Evolutionary conservation across 1,139 yeast species (phyloP), one percentile per base, ranked within the genome.

Genomic region (Candida glucosophila): DNA sequence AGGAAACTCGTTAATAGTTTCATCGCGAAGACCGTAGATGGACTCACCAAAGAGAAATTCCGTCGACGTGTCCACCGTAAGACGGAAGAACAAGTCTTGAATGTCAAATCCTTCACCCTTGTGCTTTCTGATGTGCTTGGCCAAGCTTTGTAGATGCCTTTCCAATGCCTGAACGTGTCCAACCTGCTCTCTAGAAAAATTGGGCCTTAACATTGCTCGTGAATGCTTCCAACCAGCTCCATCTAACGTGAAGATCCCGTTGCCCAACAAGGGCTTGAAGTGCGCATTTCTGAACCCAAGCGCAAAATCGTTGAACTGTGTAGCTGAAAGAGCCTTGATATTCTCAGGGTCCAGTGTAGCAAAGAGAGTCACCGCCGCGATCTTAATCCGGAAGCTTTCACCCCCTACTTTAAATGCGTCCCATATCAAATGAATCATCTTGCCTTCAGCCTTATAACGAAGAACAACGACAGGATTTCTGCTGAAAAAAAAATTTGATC

Each of bases 21-120:
- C 49, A 30, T 52, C 55, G 23, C 47, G 42, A 27, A 68, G 55
- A 11, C 63, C 48, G 28, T 57, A 54, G 9, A 64, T 67, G 8
- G 71, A 59, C 40, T 64, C 70, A 9, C 79, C 79, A 48, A 73
- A 71, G 37, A 73, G 52, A 39, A 71, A 69, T 44, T 73, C 77
- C 11, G 77, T 64, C 4, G 78, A 68, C 12, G 74, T 60, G 42
- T 73, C 79, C 31, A 72, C 57, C 5, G 78, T 72, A 25, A 72
- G 49, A 32, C 49, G 48, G 48, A 60, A 71, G 41, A 69, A 68
- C 27, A 63, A 51, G 16, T 52, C 59, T 40, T 69, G 76, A 18
- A 69, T 42, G 33, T 73, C 75, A 33, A 68, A 51, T 19, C 41
- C 43, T 13, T 47, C 37, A 15, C 62, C 64, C 5, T 45, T 28